Base-by-base conservation (phyloP, 768 basidiomycete genomes). In the Fistulinella prunicolor region DNA sequence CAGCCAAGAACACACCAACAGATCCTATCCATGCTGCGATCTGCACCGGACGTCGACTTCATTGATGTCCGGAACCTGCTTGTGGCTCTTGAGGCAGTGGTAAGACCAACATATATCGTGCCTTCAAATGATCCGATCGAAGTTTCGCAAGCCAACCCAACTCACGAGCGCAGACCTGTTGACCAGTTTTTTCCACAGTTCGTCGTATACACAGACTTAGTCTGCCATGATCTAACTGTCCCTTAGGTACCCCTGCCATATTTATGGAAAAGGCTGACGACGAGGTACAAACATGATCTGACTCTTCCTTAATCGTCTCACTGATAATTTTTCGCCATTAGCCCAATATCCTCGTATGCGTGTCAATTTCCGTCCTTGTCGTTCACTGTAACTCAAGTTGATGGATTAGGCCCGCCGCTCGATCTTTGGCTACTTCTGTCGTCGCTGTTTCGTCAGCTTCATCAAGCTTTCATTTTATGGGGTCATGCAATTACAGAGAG, bases 351-450 rank as follows among this genome's bases (percentile, higher is more conserved):
- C 56, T 58, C 26, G 61, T 67, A 51, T 22, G 63, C 39, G 43
- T 24, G 42, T 43, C 41, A 49, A 36, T 22, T 47, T 35, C 38
- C 49, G 12, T 58, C 54, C 36, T 56, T 59, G 19, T n/a, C 24
- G 10, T 21, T 34, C 22, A 23, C 34, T 47, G n/a, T n/a, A n/a
- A n/a, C n/a, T n/a, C n/a, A 10, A 49, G 28, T 32, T 41, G 35
- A 19, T 10, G 37, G 30, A 29, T 28, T 44, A 91, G 89, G 74
- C 73, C 44, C 81, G 86, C 22, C 82, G 86, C 17, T 92, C 90
- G 3, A 67, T 88, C 19, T 87, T 91, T 63, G 91, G 89, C 3
- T 88, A 81, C 57, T 92, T 91, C 60, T 82, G 79, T 55, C 84
- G 89, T 39, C 77, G 90, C 34, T 89, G 86, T 60, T 83, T 77